Evolutionary conservation across 2,329 filamentous ascomycete genomes (phyloP), one percentile per base, ranked within the genome.

Genomic region (Diaporthe sp.): DNA sequence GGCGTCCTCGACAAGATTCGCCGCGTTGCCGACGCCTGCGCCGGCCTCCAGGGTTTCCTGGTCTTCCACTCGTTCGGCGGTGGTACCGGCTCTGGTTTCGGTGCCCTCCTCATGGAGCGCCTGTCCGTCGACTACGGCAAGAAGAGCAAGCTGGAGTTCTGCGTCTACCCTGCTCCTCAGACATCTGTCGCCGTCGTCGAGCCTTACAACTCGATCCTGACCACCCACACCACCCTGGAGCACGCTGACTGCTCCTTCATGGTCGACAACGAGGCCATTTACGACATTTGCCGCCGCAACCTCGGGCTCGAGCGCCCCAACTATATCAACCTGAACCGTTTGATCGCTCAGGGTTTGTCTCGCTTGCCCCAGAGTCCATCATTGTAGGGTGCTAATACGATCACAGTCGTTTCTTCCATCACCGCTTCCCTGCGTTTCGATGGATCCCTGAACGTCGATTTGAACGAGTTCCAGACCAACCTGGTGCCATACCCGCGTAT

Each of bases 391-490:
- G 78, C 80, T 84, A 82, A 85, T 77, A 61, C 42, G 35, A 8
- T 22, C 50, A 25, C 77, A 96, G 96, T 99, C 80, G 97, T 99
- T 81, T 98, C 96, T 71, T 98, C 96, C 81, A 98, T 98, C 87
- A 99, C 96, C 80, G 96, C 96, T 78, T 98, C 96, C 79, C 95
- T 99, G 83, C 96, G 96, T 84, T 99, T 98, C 87, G 96, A 98
- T 84, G 96, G 96, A 79, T 98, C 97, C 80, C 94, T 99, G 81
- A 99, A 99, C 88, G 97, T 99, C 88, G 96, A 99, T 86, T 89
- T 99, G 80, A 98, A 98, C 91, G 96, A 99, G 90, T 99, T 99
- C 94, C 96, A 99, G 92, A 99, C 96, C 88, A 99, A 99, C 91
- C 88, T 99, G 87, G 96, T 99, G 77, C 96, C 96, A 77, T 99